Conservation (phyloP, 2,329 filamentous ascomycete genomes). For the Cryphonectria radicalis region DNA sequence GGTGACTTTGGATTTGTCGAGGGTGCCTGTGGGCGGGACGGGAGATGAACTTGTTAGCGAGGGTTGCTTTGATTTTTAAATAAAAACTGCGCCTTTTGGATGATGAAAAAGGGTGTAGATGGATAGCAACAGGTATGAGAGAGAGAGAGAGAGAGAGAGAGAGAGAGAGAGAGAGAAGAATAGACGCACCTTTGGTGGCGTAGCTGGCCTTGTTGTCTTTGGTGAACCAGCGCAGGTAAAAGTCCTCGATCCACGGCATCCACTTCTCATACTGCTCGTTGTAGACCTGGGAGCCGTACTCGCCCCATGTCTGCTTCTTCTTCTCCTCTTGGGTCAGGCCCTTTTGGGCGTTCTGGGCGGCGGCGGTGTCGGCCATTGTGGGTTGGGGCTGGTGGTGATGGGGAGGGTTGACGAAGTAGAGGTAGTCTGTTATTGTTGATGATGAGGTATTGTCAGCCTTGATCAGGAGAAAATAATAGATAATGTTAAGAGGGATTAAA, state of each 20-base stretch:
- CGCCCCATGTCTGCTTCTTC: constrained; percentile 26
- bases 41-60: neutral
- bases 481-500: neutral
- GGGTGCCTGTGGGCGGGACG: constrained; percentile 34
- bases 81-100: neutral
- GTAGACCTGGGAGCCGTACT: constrained; percentile 59
- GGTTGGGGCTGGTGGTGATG: neutral
- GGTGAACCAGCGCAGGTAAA: constrained; percentile 73
- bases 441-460: no score
- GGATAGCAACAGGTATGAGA: neutral
- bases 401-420: constrained; percentile 6
- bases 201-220: constrained; percentile 79
- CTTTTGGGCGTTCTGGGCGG: constrained; percentile 2
- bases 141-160: neutral
- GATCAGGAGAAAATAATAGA: no score
- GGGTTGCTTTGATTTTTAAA: no score
- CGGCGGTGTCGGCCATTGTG: constrained; percentile 13
- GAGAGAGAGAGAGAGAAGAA: neutral
- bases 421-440: neutral
- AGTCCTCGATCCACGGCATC: constrained; percentile 78
- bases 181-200: constrained; percentile 65
- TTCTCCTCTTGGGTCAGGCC: constrained; percentile 20
- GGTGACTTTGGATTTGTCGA: constrained; percentile 55
- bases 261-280: constrained; percentile 74
- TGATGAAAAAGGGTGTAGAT: neutral